Evolutionary conservation across 768 basidiomycete species (phyloP).

Genomic region (Podaxis rugospora): DNA sequence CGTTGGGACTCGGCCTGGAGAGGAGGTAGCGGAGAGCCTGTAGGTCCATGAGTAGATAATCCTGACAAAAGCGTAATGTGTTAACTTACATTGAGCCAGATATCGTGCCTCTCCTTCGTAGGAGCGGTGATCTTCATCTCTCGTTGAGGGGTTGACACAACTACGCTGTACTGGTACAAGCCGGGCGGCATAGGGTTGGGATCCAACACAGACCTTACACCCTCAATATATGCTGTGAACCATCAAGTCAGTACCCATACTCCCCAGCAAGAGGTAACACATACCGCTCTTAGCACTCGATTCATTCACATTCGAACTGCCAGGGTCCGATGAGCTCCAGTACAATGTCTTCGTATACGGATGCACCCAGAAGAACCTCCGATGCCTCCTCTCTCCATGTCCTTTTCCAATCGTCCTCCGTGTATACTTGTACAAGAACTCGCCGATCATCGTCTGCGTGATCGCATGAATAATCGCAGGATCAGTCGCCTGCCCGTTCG

Average conservation of each 20-base stretch:
- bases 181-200: constrained; percentile 96
- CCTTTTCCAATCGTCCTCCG: constrained; percentile 86
- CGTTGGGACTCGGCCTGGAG: constrained; percentile 54
- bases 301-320: constrained; percentile 81
- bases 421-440: constrained; percentile 98
- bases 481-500: constrained; percentile 63
- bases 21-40: constrained; percentile 92
- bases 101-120: constrained; percentile 93
- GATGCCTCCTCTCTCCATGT: constrained; percentile 84
- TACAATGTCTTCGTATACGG: constrained; percentile 98
- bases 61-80: constrained; percentile 8
- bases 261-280: constrained; percentile 28
- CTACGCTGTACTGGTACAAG: constrained; percentile 86
- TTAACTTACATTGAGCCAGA: constrained; percentile 82
- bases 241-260: not conserved
- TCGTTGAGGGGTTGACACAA: constrained; percentile 88
- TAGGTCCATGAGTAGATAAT: constrained; percentile 13
- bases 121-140: constrained; percentile 99
- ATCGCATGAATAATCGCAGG: constrained; percentile 92
- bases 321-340: constrained; percentile 95
- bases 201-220: constrained; percentile 88
- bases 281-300: constrained; percentile 95
- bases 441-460: constrained; percentile 99
- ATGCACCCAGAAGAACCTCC: constrained; percentile 99
- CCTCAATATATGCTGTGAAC: constrained; percentile 81